Conservation (phyloP, 2,329 filamentous ascomycete genomes). For the Penicillium sp. region DNA sequence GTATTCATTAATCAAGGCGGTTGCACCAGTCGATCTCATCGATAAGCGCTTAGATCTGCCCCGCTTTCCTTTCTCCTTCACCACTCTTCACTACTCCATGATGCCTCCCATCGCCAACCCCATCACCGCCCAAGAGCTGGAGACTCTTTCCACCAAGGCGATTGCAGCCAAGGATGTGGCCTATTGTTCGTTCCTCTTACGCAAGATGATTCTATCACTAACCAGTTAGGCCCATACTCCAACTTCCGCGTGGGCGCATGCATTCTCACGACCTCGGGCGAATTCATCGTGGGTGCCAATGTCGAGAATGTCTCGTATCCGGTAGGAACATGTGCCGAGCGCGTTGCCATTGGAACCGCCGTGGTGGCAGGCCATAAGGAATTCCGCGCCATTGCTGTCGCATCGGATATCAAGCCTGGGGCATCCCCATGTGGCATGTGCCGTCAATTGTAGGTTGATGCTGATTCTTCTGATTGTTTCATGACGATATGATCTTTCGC, state of each 20-base stretch:
- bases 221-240: constrained; percentile 65
- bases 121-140: constrained; percentile 60
- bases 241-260: constrained; percentile 84
- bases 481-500: too few species aligned
- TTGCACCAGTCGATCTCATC: too few species aligned
- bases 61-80: neutral
- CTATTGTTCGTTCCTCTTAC: constrained; percentile 58
- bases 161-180: constrained; percentile 68
- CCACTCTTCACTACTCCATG: constrained; percentile 1
- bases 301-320: constrained; percentile 92
- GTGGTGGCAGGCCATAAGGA: constrained; percentile 51
- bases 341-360: constrained; percentile 78
- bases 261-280: constrained; percentile 56
- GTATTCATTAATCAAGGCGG: too few species aligned
- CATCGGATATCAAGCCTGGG: constrained; percentile 67
- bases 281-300: constrained; percentile 69
- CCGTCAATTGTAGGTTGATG: constrained; percentile 64
- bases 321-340: constrained; percentile 91
- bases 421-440: constrained; percentile 88
- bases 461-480: too few species aligned
- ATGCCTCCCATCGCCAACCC: constrained; percentile 20
- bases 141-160: constrained; percentile 56
- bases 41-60: too few species aligned
- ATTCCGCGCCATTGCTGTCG: constrained; percentile 77
- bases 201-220: neutral